A percentile compares a stretch with the other conserved stretches of the same genome.
phyloP scores from a whole-genome alignment of 352 stramenopile species.

The Phytophthora cactorum region DNA sequence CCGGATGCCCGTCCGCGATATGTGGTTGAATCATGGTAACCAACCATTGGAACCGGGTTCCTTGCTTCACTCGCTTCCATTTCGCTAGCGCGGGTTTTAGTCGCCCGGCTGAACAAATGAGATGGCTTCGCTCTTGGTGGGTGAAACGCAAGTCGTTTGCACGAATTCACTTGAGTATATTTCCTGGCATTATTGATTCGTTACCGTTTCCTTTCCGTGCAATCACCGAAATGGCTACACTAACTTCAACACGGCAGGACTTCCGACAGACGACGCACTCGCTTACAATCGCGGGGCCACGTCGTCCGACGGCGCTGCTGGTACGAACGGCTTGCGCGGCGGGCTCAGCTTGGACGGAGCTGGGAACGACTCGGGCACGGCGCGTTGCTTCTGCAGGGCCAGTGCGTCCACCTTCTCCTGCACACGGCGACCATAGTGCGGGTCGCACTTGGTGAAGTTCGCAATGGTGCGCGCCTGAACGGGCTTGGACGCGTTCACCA shows the following conservation, averaged over 20 bases:
- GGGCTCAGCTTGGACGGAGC: constrained; percentile 61
- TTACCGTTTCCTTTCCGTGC: background rate
- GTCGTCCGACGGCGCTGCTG: constrained; percentile 57
- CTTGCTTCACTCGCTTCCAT: constrained; percentile 3
- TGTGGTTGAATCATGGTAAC: background rate
- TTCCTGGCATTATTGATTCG: background rate
- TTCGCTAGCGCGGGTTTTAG: constrained; percentile 1
- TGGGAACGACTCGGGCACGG: constrained; percentile 11
- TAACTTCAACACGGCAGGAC: constrained; percentile 17
- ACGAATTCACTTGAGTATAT: background rate
- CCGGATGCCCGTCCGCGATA: background rate
- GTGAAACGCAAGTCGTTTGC: constrained; percentile 11
- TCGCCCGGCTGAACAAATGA: constrained; percentile 6
- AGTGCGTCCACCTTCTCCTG: constrained; percentile 72
- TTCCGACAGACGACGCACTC: no score
- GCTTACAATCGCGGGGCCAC: constrained; percentile 51
- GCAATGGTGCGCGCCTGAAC: constrained; percentile 86
- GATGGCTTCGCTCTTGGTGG: constrained; percentile 19
- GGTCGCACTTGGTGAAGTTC: constrained; percentile 89
- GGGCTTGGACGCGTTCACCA: constrained; percentile 77
- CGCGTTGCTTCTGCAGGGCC: constrained; percentile 26
- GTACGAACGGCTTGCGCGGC: constrained; percentile 60
- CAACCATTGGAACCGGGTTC: no score
- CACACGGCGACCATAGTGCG: constrained; percentile 85
- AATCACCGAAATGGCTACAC: constrained; percentile 34